Percentiles rank a stretch among this genome's conserved stretches.
Evolutionary conservation across 2,329 filamentous ascomycete genomes (phyloP).

Genomic region (Stylonectria norvegica): DNA sequence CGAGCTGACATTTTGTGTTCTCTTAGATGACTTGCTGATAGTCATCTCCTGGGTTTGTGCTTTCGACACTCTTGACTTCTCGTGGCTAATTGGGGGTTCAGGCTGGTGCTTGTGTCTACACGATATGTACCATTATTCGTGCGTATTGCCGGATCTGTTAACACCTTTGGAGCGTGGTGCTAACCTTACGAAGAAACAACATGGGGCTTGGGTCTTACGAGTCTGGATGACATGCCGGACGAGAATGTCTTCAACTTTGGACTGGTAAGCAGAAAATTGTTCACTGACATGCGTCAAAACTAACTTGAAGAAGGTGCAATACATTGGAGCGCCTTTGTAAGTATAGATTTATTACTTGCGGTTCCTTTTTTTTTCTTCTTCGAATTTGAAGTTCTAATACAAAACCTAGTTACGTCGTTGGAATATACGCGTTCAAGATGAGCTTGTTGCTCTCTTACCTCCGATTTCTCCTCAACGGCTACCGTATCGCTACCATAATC

Average conservation of each 20-base stretch:
- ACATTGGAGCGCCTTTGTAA: slow-evolving; percentile 41
- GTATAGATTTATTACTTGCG: slow-evolving; percentile 3
- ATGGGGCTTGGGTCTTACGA: slow-evolving; percentile 40
- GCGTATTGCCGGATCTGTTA: slow-evolving; percentile 9
- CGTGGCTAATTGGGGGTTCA: slow-evolving; percentile 6
- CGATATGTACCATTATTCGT: slow-evolving; percentile 36
- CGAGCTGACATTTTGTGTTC: slow-evolving; percentile 2
- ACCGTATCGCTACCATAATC: slow-evolving; percentile 32
- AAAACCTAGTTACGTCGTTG: slow-evolving; percentile 35
- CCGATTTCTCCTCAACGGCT: slow-evolving; percentile 40
- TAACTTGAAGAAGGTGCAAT: slow-evolving; percentile 31
- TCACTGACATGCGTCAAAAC: background rate
- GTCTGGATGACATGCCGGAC: slow-evolving; percentile 34
- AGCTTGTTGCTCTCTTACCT: slow-evolving; percentile 43
- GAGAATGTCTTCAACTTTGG: slow-evolving; percentile 39
- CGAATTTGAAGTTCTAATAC: background rate
- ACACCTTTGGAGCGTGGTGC: background rate
- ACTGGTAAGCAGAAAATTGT: slow-evolving; percentile 17
- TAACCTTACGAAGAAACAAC: slow-evolving; percentile 35
- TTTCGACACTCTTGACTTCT: background rate
- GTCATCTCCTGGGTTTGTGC: slow-evolving; percentile 14
- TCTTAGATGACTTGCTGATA: slow-evolving; percentile 19
- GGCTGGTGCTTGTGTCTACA: slow-evolving; percentile 34
- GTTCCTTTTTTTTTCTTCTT: background rate
- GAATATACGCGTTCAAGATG: slow-evolving; percentile 46